Evolutionary conservation across 441 rosid genomes (phyloP), one percentile per base, ranked within the genome.

Genomic region (Monsonia emarginata): DNA sequence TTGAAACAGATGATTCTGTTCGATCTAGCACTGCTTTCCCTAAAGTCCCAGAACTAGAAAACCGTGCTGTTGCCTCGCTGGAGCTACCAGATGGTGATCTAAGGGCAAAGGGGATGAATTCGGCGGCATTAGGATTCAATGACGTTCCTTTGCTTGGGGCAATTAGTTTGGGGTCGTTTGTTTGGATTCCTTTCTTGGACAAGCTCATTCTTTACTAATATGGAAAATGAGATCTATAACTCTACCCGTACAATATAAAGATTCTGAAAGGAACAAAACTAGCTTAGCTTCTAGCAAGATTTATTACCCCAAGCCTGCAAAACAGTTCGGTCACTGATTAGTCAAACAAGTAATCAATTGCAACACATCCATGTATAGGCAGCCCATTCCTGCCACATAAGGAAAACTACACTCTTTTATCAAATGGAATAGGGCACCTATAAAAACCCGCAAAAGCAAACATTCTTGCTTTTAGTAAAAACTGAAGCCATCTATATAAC

Each of bases 91-190:
- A 69, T 52, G 94, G 78, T 21, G 93, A 80, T 26, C 93, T 82
- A 48, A 86, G 88, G 25, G 93, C 69, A 73, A 85, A 83, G 3
- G 98, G 98, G 72, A 93, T 75, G 13, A 93, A 93, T 84, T 88
- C 98, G 10, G 95, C 97, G 7, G 98, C 98, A 84, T 88, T 83
- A 14, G 98, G 98, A 66, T 93, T 93, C 78, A 93, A 83, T 68
- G 86, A 54, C 9, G 86, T 85, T 70, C 81, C 84, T 73, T 89
- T 90, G 75, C 65, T 78, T 58, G 79, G 66, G 54, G 82, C 21
- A 30, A 63, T 81, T 50, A 84, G 75, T 83, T 88, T 87, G 21
- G 86, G 61, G 60, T 86, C 89, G 72, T 72, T 79, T 58, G 82
- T 74, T 65, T 83, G 90, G 66, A 75, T 69, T 54, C 76, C 85